These are phyloP conservation scores for Leccinum variicolor DNA, from an alignment of 768 basidiomycete genomes.

Conservation along the genomic window DNA sequence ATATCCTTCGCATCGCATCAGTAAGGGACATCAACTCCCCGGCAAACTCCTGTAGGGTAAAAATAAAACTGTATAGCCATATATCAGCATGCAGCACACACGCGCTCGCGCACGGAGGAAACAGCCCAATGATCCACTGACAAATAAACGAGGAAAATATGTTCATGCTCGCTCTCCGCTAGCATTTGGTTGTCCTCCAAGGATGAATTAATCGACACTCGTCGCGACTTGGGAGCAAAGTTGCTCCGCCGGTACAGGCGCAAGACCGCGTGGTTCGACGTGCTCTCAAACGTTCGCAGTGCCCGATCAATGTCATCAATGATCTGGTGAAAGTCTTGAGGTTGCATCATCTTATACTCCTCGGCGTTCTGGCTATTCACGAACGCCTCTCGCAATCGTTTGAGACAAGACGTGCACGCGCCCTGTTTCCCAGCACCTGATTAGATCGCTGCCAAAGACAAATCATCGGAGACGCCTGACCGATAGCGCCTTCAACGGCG, in stretches of 20 bases:
- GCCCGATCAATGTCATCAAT: slow-evolving; percentile 67
- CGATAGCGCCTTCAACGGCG: slow-evolving; percentile 70
- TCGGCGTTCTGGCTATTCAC: slow-evolving; percentile 36
- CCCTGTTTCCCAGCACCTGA: slow-evolving; percentile 39
- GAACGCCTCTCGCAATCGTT: slow-evolving; percentile 65
- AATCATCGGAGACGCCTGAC: slow-evolving; percentile 39
- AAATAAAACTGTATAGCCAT: slow-evolving; percentile 72
- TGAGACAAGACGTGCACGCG: slow-evolving; percentile 57
- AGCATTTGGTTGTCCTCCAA: slow-evolving; percentile 35
- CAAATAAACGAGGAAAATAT: slow-evolving; percentile 90
- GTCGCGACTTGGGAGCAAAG: slow-evolving; percentile 14
- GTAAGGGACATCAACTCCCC: slow-evolving; percentile 77
- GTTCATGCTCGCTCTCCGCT: slow-evolving; percentile 63
- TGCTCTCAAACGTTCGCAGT: slow-evolving; percentile 71
- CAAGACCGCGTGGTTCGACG: slow-evolving; percentile 79
- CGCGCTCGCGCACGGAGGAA: neutral
- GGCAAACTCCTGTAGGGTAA: slow-evolving; percentile 93
- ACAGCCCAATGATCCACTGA: slow-evolving; percentile 38
- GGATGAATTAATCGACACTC: slow-evolving; percentile 13
- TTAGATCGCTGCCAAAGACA: neutral
- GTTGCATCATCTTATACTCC: slow-evolving; percentile 37
- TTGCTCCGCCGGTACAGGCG: slow-evolving; percentile 64
- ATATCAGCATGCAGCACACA: slow-evolving; percentile 6
- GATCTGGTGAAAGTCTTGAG: slow-evolving; percentile 62
- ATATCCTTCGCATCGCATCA: slow-evolving; percentile 80